Base-by-base conservation (phyloP, 2,329 filamentous ascomycete genomes). In the Fusarium liriodendri region DNA sequence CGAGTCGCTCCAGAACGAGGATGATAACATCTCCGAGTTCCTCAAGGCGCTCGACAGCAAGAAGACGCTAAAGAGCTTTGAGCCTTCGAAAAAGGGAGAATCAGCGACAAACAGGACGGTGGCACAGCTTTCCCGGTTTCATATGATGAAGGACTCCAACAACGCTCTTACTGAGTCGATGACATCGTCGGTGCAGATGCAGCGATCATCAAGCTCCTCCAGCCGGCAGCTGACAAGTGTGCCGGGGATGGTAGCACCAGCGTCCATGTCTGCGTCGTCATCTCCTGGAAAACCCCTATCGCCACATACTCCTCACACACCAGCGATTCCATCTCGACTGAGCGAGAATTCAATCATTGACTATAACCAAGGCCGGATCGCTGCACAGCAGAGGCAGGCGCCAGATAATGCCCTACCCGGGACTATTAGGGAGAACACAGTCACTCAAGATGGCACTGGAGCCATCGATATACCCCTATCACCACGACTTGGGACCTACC, bases 21-120 rank as follows among this genome's bases (percentile, higher is more conserved):
- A 97, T 78, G 94, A 98, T 77, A 95, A 97, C 73, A 97, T 99
- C 45, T 95, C 94, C 0, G 95, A 97, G 62, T 99, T 98, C 77
- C 85, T 99, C 70, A 97, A 97, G 78, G 89, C 95, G 71, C 87
- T 99, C 8, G 96, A 98, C 69, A 92, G 91, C 77, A 94, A 94
- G 80, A 97, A 95, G 82, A 96, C 95, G n/a, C 83, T 97, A 29
- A 91, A 91, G 81, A 94, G 92, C 81, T 94, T 98, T 66, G 92
- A 95, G 71, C 86, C 87, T 55, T 87, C 90, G 18, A 91, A 89
- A 76, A 91, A 89, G 71, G 88, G 90, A 10, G 92, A 95, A 73
- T 90, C 91, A 27, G 89, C 92, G 1, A 92, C 92, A 57, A 94
- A 93, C 79, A 90, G 91, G 73, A 95, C 95, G 0, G 92, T 91